These are phyloP conservation scores for Westerdykella sp. DNA, from an alignment of 2,329 filamentous ascomycete species.

Conservation along the genomic window DNA sequence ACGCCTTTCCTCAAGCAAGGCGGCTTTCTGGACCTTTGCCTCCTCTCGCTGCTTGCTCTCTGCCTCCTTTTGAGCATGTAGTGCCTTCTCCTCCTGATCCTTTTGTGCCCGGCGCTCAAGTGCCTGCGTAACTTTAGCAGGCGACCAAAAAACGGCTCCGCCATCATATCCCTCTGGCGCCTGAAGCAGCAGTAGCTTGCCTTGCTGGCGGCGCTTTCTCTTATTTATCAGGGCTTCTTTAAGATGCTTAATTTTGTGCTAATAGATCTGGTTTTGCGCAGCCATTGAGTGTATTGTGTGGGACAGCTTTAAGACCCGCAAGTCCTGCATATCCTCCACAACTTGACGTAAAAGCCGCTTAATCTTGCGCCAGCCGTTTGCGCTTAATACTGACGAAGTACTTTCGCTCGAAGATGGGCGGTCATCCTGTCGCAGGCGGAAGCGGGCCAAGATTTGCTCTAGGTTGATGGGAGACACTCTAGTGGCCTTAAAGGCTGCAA, in stretches of 20 bases:
- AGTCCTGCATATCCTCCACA: not conserved
- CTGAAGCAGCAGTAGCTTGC: slow-evolving; percentile 4
- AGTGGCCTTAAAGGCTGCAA: slow-evolving; percentile 3
- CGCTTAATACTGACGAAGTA: not conserved
- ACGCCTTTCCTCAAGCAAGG: not conserved
- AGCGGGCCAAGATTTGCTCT: slow-evolving; percentile 2
- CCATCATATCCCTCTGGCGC: slow-evolving; percentile 5
- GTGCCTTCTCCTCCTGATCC: not conserved
- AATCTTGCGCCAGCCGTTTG: slow-evolving; percentile 1
- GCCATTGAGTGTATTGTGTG: not conserved
- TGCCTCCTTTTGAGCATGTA: not conserved
- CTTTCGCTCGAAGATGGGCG: not conserved
- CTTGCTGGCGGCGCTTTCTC: slow-evolving; percentile 4
- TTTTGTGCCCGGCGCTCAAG: not conserved
- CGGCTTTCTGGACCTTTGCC: not conserved
- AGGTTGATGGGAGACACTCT: slow-evolving; percentile 1
- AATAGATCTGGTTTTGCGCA: not conserved
- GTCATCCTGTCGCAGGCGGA: not conserved
- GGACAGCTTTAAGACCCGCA: not conserved
- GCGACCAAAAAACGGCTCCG: slow-evolving; percentile 8
- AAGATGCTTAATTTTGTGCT: not conserved
- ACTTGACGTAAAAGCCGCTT: slow-evolving; percentile 1
- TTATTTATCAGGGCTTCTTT: not conserved
- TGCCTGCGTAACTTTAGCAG: not conserved
- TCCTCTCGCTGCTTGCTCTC: not conserved